A percentile compares a stretch with the other conserved stretches of the same genome.
These are phyloP conservation scores for Babesia caballi DNA, from an alignment of 169 alveolate species.

Conservation along the genomic window DNA sequence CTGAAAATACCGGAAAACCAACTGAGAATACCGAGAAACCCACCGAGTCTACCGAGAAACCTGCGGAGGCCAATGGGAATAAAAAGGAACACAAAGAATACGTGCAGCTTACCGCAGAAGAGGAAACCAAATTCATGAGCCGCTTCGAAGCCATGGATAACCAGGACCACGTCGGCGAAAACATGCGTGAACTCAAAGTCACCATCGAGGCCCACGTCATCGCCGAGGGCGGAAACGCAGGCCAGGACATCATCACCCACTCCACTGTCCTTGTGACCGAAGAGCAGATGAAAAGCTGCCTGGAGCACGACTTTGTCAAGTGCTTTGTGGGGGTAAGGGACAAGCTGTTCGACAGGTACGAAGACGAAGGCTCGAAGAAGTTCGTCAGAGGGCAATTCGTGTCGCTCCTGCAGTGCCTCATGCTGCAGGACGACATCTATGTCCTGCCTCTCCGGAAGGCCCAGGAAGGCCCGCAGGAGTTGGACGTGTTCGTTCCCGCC, in stretches of 20 bases:
- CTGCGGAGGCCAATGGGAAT: not conserved
- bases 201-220: slow-evolving; percentile 14
- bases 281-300: slow-evolving; percentile 12
- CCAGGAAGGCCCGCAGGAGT: not conserved
- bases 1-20: not conserved
- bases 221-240: not conserved
- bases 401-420: slow-evolving; percentile 35
- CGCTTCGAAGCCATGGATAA: slow-evolving; percentile 11
- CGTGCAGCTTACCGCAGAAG: not conserved
- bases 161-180: slow-evolving; percentile 21
- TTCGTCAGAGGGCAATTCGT: slow-evolving; percentile 57
- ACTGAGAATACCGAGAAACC: not conserved
- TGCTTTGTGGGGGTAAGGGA: slow-evolving; percentile 30
- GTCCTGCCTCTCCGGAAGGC: not conserved
- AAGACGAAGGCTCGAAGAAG: slow-evolving; percentile 33
- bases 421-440: slow-evolving; percentile 32
- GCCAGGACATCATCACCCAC: not conserved
- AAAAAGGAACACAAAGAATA: not conserved
- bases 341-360: slow-evolving; percentile 36
- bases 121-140: slow-evolving; percentile 50
- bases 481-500: not conserved
- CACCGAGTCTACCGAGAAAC: not conserved
- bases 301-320: slow-evolving; percentile 5
- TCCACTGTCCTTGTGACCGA: slow-evolving; percentile 17
- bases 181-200: not conserved